A percentile compares a stretch with the other conserved stretches of the same genome.
These are phyloP conservation scores for Nidularia pulvinata DNA, from an alignment of 768 basidiomycete genomes.

Conservation along the genomic window DNA sequence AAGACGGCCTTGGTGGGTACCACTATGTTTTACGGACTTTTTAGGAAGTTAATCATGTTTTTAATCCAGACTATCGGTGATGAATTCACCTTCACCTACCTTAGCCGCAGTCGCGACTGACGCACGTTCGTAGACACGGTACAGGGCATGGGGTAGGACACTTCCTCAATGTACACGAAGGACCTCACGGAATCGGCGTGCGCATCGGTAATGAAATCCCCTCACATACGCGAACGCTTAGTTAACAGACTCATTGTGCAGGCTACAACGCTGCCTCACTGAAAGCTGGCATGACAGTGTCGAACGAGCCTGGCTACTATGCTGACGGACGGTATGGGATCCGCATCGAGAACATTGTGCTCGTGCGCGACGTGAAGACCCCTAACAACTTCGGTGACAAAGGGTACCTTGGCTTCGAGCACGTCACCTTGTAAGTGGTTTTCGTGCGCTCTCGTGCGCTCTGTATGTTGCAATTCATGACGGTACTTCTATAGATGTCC, in stretches of 20 bases:
- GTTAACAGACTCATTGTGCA: constrained; percentile 10
- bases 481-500: constrained; percentile 59
- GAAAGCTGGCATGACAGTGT: constrained; percentile 87
- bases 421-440: constrained; percentile 78
- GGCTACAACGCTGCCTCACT: constrained; percentile 72
- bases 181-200: constrained; percentile 64
- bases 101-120: background rate
- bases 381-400: constrained; percentile 81
- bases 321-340: constrained; percentile 91
- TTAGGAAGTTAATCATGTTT: background rate
- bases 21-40: constrained; percentile 9
- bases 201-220: constrained; percentile 35
- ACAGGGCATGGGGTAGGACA: constrained; percentile 96
- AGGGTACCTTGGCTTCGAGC: constrained; percentile 84
- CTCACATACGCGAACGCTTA: too few relatives aligned
- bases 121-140: constrained; percentile 58
- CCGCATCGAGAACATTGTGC: constrained; percentile 88
- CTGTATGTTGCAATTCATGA: constrained; percentile 1
- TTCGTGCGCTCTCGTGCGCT: background rate
- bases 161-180: constrained; percentile 94
- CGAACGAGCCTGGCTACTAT: constrained; percentile 95
- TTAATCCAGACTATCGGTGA: constrained; percentile 55
- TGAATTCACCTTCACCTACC: constrained; percentile 1
- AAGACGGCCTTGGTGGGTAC: constrained; percentile 77
- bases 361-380: constrained; percentile 72